Evolutionary conservation across 2,329 filamentous ascomycete species (phyloP), one percentile per base, ranked within the genome.

Genomic region (Scytalidium lignicola): DNA sequence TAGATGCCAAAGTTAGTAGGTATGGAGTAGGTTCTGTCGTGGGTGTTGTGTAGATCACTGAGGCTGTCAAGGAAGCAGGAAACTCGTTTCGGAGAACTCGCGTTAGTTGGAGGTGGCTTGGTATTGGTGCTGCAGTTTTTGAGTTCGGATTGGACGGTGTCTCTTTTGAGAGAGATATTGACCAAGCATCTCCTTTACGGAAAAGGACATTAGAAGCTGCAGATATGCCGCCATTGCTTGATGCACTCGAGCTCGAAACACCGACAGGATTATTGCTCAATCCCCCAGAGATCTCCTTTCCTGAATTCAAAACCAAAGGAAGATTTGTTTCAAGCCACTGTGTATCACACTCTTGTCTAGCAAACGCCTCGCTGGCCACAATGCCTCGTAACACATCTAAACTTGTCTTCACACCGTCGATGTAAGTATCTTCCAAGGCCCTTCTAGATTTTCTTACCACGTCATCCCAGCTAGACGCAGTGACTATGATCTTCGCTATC

Each of bases 61-160:
- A 76, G 1, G 79, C 80, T 1, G 72, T 62, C 0, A 85, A 67
- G 0, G 73, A 73, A 2, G 70, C 54, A 0, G 82, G 81, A 53
- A 85, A 84, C 47, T 83, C 78, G 59, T 84, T 83, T 21, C 73
- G 74, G 0, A 79, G 67, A 12, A 85, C 65, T 8, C 73, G 73
- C 0, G 72, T 72, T 10, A 85, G 63, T 48, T 73, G 69, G 4
- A 85, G 62, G 54, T 83, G 79, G 48, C 80, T 74, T 2, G 62
- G 65, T 50, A 50, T 59, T 59, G 55, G 46, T 40, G 53, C 49
- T 48, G 54, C 41, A 51, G 55, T 40, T 50, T 58, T 48, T 3
- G 64, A 18, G 8, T 29, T 18, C 13, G 42, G 18, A 8, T 40
- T n/a, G 7, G 51, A 51, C 3, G 51, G 48, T 8, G 50, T 39